Evolutionary conservation across 192 early-diverging fungal species (phyloP).

Genomic region (Geosiphon pyriformis): DNA sequence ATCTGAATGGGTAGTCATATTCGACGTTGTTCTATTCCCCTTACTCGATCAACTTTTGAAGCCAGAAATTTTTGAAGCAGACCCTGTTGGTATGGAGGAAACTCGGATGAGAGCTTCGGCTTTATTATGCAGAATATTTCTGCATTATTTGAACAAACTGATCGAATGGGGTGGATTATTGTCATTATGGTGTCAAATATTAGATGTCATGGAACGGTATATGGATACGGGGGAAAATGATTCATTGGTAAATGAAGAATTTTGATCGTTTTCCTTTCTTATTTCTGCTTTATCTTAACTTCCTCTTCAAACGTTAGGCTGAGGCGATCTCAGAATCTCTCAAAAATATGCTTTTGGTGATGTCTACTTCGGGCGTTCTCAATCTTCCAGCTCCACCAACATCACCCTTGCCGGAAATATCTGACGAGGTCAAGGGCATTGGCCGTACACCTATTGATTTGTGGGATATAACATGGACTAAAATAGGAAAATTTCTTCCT

Average conservation of each 20-base stretch:
- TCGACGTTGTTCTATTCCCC: slow-evolving; percentile 87
- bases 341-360: slow-evolving; percentile 79
- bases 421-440: neutral
- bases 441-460: slow-evolving; percentile 31
- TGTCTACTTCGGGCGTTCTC: slow-evolving; percentile 69
- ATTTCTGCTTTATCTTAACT: too few relatives aligned
- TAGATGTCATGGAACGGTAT: slow-evolving; percentile 61
- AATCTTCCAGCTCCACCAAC: slow-evolving; percentile 7
- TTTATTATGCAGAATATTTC: slow-evolving; percentile 69
- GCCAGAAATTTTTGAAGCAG: slow-evolving; percentile 61
- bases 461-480: slow-evolving; percentile 69
- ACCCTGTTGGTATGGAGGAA: slow-evolving; percentile 67
- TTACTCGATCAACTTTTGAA: slow-evolving; percentile 79
- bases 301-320: slow-evolving; percentile 39
- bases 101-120: slow-evolving; percentile 65
- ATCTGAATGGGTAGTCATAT: slow-evolving; percentile 55
- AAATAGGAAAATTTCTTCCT: slow-evolving; percentile 60
- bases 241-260: slow-evolving; percentile 41
- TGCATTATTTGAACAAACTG: slow-evolving; percentile 61
- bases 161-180: slow-evolving; percentile 52
- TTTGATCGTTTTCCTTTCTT: too few relatives aligned
- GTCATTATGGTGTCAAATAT: slow-evolving; percentile 56
- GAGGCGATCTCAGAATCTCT: slow-evolving; percentile 72
- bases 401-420: neutral
- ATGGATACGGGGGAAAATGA: slow-evolving; percentile 57